Evolutionary conservation across 2,329 filamentous ascomycete species (phyloP).

Genomic region (Arthrobotrys sinensis): DNA sequence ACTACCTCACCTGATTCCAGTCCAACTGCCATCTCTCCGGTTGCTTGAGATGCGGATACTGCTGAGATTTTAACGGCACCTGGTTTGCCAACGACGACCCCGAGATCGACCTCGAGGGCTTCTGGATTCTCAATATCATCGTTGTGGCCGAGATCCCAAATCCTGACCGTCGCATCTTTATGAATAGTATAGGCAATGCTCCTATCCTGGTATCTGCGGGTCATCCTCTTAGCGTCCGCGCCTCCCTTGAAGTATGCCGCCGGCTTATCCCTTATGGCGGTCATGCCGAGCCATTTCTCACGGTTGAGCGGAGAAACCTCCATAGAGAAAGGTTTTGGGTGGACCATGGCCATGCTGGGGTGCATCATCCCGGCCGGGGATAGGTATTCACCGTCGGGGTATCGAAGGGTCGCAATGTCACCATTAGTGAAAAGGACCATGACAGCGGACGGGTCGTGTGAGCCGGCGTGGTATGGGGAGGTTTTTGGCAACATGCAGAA

Average conservation of each 20-base stretch:
- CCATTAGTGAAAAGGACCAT: constrained; percentile 86
- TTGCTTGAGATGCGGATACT: constrained; percentile 70
- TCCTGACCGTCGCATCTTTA: constrained; percentile 88
- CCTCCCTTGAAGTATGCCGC: constrained; percentile 83
- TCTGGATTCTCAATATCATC: constrained; percentile 92
- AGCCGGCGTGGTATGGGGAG: constrained; percentile 88
- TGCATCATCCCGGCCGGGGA: constrained; percentile 94
- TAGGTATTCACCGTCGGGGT: constrained; percentile 91
- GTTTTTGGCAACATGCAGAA: constrained; percentile 86
- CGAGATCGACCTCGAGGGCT: constrained; percentile 87
- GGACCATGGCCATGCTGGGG: constrained; percentile 86
- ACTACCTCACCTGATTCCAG: constrained; percentile 86
- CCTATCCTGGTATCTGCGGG: constrained; percentile 84
- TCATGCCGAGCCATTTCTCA: constrained; percentile 88
- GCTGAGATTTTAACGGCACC: constrained; percentile 83
- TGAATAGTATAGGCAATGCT: constrained; percentile 86
- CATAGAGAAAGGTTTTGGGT: constrained; percentile 85
- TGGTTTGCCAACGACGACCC: constrained; percentile 83
- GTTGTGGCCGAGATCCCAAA: constrained; percentile 93
- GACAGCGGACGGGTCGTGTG: constrained; percentile 90
- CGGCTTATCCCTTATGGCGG: constrained; percentile 84
- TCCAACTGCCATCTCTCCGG: constrained; percentile 87
- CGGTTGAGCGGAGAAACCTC: constrained; percentile 82
- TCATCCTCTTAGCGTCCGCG: constrained; percentile 77
- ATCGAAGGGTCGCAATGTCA: constrained; percentile 89